These are phyloP conservation scores for Botrytis tulipae DNA, from an alignment of 2,329 filamentous ascomycete species.

Conservation along the genomic window DNA sequence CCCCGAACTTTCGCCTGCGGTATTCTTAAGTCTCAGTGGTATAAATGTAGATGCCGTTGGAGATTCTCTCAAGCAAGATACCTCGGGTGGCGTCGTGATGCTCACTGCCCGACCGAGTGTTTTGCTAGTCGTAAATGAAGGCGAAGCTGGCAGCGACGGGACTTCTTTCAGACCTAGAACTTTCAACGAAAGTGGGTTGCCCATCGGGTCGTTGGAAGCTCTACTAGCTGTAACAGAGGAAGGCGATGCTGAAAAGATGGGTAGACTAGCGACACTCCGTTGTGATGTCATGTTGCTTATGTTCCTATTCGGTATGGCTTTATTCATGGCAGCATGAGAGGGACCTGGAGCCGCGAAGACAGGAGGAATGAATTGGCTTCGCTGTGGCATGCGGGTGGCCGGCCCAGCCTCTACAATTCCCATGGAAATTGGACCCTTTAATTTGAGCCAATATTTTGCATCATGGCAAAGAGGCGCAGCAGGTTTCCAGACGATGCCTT, in stretches of 20 bases:
- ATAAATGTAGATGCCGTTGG: background rate
- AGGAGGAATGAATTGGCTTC: background rate
- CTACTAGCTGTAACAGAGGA: background rate
- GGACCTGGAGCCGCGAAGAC: background rate
- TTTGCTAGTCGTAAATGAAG: background rate
- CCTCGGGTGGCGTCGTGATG: background rate
- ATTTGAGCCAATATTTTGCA: constrained; percentile 31
- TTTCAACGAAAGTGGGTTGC: background rate
- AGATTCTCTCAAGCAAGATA: accelerated
- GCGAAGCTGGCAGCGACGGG: background rate
- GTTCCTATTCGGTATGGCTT: background rate
- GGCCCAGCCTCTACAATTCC: background rate
- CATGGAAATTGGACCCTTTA: constrained; percentile 26
- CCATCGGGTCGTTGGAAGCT: background rate
- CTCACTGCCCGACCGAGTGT: accelerated
- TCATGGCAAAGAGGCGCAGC: constrained; percentile 25
- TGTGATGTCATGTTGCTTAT: constrained; percentile 1
- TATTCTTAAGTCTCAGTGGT: background rate
- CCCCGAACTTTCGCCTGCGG: background rate
- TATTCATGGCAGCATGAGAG: background rate
- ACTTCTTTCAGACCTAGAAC: background rate
- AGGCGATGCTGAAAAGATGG: background rate
- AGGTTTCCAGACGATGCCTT: constrained; percentile 35
- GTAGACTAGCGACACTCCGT: background rate
- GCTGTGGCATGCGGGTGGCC: background rate